Evolutionary conservation across 2,329 filamentous ascomycete genomes (phyloP).

Genomic region (Septoria linicola): DNA sequence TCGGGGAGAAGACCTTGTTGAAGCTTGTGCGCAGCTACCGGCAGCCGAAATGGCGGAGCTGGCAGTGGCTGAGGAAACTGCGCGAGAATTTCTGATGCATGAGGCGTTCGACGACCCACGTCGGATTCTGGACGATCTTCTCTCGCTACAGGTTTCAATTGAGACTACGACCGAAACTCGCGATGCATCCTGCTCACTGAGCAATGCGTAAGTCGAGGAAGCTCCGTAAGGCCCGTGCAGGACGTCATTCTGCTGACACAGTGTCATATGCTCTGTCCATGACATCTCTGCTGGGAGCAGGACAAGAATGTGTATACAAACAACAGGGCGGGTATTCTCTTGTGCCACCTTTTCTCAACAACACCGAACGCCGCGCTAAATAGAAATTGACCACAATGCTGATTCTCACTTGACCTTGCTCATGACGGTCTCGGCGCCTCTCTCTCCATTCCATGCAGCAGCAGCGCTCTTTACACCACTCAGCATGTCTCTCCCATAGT

Average conservation of each 20-base stretch:
- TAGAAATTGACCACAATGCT: background rate
- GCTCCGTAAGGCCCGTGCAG: no score
- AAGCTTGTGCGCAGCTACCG: slow-evolving; percentile 67
- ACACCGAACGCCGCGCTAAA: slow-evolving; percentile 14
- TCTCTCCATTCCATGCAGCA: slow-evolving; percentile 77
- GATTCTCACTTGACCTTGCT: slow-evolving; percentile 61
- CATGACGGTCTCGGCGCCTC: slow-evolving; percentile 91
- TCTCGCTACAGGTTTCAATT: slow-evolving; percentile 26
- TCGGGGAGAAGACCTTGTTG: slow-evolving; percentile 72
- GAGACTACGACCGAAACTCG: background rate
- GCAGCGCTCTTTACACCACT: slow-evolving; percentile 83
- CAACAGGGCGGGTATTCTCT: no score
- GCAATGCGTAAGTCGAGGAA: no score
- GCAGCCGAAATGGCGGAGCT: slow-evolving; percentile 63
- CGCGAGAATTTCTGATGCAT: slow-evolving; percentile 44
- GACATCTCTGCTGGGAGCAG: no score
- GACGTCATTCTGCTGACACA: no score
- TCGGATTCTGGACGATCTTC: slow-evolving; percentile 40
- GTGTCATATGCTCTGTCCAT: no score
- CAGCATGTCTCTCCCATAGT: slow-evolving; percentile 89
- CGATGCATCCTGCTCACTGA: background rate
- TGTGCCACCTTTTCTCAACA: slow-evolving; percentile 30
- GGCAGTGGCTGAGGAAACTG: slow-evolving; percentile 59
- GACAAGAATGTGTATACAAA: no score
- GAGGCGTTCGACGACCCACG: slow-evolving; percentile 40